Evolutionary conservation across 2,329 filamentous ascomycete species (phyloP), one percentile per base, ranked within the genome.

Genomic region (Parascedosporium putredinis): DNA sequence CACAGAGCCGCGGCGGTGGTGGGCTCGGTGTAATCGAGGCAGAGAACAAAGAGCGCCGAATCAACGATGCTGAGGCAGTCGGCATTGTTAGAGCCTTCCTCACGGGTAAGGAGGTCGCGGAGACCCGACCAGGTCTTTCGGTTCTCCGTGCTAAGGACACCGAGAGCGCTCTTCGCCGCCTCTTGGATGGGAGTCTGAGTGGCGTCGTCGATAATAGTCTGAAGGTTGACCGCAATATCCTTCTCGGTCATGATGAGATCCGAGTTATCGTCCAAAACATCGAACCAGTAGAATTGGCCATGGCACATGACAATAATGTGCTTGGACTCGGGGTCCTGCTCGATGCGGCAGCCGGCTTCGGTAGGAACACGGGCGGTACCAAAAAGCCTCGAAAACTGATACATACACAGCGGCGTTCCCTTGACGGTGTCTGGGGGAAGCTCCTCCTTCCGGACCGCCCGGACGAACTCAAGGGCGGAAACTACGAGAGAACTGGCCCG

Each of bases 251-350:
- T 97, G 67, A 98, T 95, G 50, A 95, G 71, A 64, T 98, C 93
- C 5, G 86, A 86, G 65, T 95, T 95, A 57, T 91, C 84, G 58
- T 98, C 93, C 16, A 98, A 73, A 2, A 96, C 90, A 64, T 98
- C 93, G 59, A 98, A 98, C 91, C 91, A 97, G 67, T 98, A 98
- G 60, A 97, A 90, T 57, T 98, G 93, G 2, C 93, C 93, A 55
- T 91, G 87, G 62, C 88, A 95, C 67, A 97, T 76, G 40, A 97
- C 88, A 8, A 96, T 86, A 33, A 98, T 74, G 64, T 98, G 93
- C 68, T 89, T 95, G 3, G 91, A 88, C n/a, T 83, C 79, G 1
- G 89, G 86, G 59, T 97, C 90, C 63, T 97, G 90, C 55, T 90
- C 89, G 59, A 98, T 97, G 58, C 95, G 86, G 63, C 93, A 98